Conservation (phyloP, 306 rosid genomes). For the Albizia julibrissin region DNA sequence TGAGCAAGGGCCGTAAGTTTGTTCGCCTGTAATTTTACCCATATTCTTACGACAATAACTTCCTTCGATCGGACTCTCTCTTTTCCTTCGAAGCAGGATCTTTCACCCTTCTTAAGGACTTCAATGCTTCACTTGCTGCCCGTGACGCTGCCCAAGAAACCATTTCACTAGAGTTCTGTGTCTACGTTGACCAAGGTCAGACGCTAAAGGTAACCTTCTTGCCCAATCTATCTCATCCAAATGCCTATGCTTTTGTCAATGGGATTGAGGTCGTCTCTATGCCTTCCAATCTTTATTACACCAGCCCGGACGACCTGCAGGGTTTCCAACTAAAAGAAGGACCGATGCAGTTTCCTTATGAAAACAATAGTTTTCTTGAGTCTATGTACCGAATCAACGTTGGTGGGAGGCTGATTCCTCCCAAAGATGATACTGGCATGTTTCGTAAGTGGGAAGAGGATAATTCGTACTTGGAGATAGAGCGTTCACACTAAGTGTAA, state of each 20-base stretch:
- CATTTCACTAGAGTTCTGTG: neutral
- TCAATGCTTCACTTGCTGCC: neutral
- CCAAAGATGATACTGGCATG: neutral
- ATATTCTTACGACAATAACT: neutral
- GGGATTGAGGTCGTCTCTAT: neutral
- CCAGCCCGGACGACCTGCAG: neutral
- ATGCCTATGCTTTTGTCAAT: neutral
- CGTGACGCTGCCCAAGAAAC: neutral
- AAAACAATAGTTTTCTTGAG: neutral
- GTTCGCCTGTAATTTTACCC: neutral
- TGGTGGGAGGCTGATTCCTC: neutral
- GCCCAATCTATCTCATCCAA: neutral
- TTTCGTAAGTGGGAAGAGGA: neutral
- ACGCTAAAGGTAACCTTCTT: neutral
- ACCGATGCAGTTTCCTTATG: neutral
- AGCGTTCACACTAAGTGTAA: no score
- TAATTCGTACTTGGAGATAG: neutral
- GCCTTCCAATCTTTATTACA: neutral
- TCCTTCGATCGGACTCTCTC: neutral
- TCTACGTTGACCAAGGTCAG: neutral
- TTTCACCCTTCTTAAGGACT: slow-evolving; percentile 43
- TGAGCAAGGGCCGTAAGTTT: neutral
- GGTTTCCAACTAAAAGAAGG: neutral
- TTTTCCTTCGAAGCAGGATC: slow-evolving; percentile 40
- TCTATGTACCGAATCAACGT: neutral